A percentile compares a stretch with the other conserved stretches of the same genome.
phyloP scores from a whole-genome alignment of 2,329 filamentous ascomycete genomes.

The Colletotrichum orchidophilum region DNA sequence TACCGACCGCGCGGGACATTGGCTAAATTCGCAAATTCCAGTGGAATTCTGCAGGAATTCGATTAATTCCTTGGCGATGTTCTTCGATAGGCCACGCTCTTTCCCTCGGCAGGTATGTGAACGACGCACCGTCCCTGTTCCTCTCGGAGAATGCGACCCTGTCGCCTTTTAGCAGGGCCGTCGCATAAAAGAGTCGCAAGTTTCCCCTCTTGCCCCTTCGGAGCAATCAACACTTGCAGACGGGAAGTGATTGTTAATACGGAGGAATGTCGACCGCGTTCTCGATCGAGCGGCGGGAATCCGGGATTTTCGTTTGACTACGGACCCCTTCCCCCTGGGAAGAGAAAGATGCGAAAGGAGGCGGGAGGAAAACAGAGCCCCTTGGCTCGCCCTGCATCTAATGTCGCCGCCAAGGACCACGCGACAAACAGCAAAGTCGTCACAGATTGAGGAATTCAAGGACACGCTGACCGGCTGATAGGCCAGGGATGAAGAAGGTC shows the following conservation, averaged over 20 bases:
- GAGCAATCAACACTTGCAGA: not conserved
- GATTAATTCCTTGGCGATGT: not conserved
- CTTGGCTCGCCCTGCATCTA: not conserved
- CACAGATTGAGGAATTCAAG: not conserved
- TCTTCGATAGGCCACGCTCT: not conserved
- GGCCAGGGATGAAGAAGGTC: not conserved
- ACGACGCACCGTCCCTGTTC: not conserved
- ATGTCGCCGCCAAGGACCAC: not conserved
- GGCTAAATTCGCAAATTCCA: not conserved
- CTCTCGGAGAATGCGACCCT: not conserved
- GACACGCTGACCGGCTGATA: not conserved
- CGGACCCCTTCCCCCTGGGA: not conserved
- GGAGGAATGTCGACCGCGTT: not conserved
- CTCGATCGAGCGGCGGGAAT: not conserved
- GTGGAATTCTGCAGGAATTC: not conserved
- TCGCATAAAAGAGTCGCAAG: not conserved
- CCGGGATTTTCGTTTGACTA: not conserved
- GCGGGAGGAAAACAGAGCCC: not conserved
- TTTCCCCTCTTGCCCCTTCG: not conserved
- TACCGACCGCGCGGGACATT: not conserved
- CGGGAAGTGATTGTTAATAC: not conserved
- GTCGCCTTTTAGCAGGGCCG: not conserved
- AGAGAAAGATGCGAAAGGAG: not conserved
- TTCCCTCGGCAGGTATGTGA: not conserved
- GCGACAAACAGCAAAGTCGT: not conserved